These are phyloP conservation scores for Begonia masoniana DNA, from an alignment of 306 rosid genomes.

Conservation along the genomic window DNA sequence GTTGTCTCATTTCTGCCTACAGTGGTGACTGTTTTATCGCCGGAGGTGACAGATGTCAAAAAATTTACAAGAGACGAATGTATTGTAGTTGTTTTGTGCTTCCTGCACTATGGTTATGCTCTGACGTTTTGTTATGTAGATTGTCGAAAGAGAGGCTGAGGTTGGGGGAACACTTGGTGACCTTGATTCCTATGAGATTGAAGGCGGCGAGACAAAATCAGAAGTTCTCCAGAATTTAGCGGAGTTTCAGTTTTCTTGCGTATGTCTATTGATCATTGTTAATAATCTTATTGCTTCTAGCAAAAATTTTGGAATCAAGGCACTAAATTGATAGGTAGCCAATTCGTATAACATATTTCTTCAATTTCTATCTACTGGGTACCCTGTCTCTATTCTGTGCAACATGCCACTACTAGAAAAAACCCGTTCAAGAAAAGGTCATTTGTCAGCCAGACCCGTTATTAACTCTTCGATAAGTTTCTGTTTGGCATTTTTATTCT, in stretches of 20 bases:
- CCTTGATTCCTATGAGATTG: constrained; percentile 81
- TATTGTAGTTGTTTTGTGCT: too few relatives aligned
- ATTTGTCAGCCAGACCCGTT: too few relatives aligned
- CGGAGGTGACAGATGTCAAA: constrained; percentile 46
- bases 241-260: constrained; percentile 97
- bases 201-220: constrained; percentile 92
- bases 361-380: too few relatives aligned
- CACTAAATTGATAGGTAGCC: not conserved
- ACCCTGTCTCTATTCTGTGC: too few relatives aligned
- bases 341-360: too few relatives aligned
- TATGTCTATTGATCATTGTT: constrained; percentile 22
- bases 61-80: too few relatives aligned
- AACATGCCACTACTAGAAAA: too few relatives aligned
- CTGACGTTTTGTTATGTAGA: constrained; percentile 24
- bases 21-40: constrained; percentile 62
- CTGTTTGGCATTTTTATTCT: too few relatives aligned
- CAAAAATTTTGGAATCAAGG: not conserved
- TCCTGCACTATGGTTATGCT: not conserved
- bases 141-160: constrained; percentile 79
- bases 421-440: too few relatives aligned
- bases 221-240: constrained; percentile 86
- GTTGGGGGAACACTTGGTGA: constrained; percentile 81
- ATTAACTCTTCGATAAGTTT: too few relatives aligned
- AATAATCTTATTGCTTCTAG: too few relatives aligned
- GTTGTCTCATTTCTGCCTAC: constrained; percentile 75